Evolutionary conservation across 805 yeast genomes (phyloP).

Genomic region (Scheffersomyces stipitis): DNA sequence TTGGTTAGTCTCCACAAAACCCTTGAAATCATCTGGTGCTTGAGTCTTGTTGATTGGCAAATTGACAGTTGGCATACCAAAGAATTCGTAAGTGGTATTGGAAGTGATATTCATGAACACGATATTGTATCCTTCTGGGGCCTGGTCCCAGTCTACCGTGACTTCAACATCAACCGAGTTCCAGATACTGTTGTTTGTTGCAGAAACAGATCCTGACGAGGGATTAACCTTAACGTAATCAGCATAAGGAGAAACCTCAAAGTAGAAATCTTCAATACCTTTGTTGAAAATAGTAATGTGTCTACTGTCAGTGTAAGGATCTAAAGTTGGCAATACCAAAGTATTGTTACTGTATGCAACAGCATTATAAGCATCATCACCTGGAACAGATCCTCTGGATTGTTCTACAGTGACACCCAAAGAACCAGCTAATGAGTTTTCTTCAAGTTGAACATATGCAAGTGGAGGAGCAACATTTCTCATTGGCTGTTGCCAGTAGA

Average conservation of each 20-base stretch:
- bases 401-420: constrained; percentile 12
- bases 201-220: constrained; percentile 8
- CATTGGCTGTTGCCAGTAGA: constrained; percentile 19
- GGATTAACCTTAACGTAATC: constrained; percentile 11
- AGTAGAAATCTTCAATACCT: constrained; percentile 15
- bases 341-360: constrained; percentile 14
- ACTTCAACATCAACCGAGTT: constrained; percentile 13
- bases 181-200: constrained; percentile 13
- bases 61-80: constrained; percentile 8
- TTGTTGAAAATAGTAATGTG: constrained; percentile 15
- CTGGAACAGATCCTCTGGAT: constrained; percentile 15
- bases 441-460: constrained; percentile 6
- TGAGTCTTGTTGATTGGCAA: constrained; percentile 12
- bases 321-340: constrained; percentile 11
- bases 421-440: constrained; percentile 10
- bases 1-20: constrained; percentile 14
- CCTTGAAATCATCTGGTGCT: constrained; percentile 8
- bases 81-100: constrained; percentile 7
- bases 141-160: constrained; percentile 15
- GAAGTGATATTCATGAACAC: constrained; percentile 12
- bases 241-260: constrained; percentile 10
- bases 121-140: constrained; percentile 10
- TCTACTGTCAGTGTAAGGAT: constrained; percentile 12
- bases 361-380: constrained; percentile 13
- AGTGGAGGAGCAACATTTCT: constrained; percentile 13